phyloP scores from a whole-genome alignment of 371 early-diverging fungal species.

The Saksenaea oblongispora region DNA sequence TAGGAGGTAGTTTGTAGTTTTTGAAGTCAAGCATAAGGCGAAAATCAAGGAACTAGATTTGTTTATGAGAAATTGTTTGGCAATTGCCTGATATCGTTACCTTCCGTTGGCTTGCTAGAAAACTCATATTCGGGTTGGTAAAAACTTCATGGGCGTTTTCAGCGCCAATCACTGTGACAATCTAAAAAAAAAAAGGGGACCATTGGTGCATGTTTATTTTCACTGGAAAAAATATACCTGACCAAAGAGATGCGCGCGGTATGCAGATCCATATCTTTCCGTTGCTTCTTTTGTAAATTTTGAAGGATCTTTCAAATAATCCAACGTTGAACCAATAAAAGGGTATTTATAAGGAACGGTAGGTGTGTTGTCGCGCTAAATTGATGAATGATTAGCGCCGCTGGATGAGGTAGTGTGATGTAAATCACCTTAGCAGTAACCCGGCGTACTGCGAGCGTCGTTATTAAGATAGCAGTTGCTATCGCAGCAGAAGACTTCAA shows the following conservation, averaged over 20 bases:
- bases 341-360: slow-evolving; percentile 17
- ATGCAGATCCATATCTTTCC: slow-evolving; percentile 15
- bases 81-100: slow-evolving; percentile 9
- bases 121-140: slow-evolving; percentile 23
- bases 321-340: slow-evolving; percentile 16
- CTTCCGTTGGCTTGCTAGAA: slow-evolving; percentile 16
- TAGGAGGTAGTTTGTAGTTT: not conserved
- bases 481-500: not conserved
- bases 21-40: not conserved
- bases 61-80: not conserved
- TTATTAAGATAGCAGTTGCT: not conserved
- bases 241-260: slow-evolving; percentile 14
- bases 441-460: not conserved
- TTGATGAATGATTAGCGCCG: too few relatives aligned
- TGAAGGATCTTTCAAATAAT: slow-evolving; percentile 7
- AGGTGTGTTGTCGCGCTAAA: slow-evolving; percentile 6
- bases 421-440: not conserved
- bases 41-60: slow-evolving; percentile 1
- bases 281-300: slow-evolving; percentile 10
- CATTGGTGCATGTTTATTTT: too few relatives aligned
- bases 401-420: too few relatives aligned
- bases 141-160: slow-evolving; percentile 26
- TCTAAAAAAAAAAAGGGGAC: not conserved
- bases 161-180: slow-evolving; percentile 22
- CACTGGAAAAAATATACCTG: too few relatives aligned